Conservation (phyloP, 495 filamentous ascomycete species). For the Trichoderma erinaceum region DNA sequence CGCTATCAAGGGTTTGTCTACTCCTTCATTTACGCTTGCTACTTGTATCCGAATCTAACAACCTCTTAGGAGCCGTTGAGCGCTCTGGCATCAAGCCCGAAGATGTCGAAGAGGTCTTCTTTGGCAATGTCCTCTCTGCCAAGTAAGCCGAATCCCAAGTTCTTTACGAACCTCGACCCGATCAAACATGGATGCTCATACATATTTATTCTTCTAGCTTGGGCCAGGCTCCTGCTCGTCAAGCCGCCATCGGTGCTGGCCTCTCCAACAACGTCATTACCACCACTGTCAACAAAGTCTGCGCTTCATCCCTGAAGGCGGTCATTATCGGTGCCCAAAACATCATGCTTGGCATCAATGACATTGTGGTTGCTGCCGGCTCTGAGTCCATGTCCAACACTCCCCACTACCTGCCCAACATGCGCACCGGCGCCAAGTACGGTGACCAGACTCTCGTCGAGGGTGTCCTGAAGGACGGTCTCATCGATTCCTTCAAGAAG, state of each 20-base stretch:
- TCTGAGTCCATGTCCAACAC: slow-evolving; percentile 96
- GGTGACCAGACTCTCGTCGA: slow-evolving; percentile 82
- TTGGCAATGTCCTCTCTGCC: slow-evolving; percentile 94
- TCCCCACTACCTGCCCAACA: slow-evolving; percentile 87
- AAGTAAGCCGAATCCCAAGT: slow-evolving; percentile 55
- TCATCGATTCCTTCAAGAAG: slow-evolving; percentile 86
- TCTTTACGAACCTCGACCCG: slow-evolving; percentile 30
- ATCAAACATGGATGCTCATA: slow-evolving; percentile 13
- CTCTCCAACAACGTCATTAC: slow-evolving; percentile 70
- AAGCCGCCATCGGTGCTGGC: slow-evolving; percentile 84
- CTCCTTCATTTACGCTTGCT: slow-evolving; percentile 16
- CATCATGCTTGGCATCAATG: slow-evolving; percentile 89
- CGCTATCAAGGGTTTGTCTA: slow-evolving; percentile 73
- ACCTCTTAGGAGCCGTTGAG: slow-evolving; percentile 53
- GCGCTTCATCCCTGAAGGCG: slow-evolving; percentile 88
- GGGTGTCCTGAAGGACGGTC: slow-evolving; percentile 83
- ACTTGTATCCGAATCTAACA: slow-evolving; percentile 35
- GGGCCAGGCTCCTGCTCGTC: slow-evolving; percentile 92
- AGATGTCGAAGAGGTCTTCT: slow-evolving; percentile 94
- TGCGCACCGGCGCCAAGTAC: slow-evolving; percentile 82
- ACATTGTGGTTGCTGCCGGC: slow-evolving; percentile 85
- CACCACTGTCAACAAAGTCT: slow-evolving; percentile 98
- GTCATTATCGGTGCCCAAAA: slow-evolving; percentile 93
- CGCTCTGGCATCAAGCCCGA: slow-evolving; percentile 77
- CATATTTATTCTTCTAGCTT: slow-evolving; percentile 49